Evolutionary conservation across 768 basidiomycete species (phyloP).

Genomic region (Auriculariales sp.): DNA sequence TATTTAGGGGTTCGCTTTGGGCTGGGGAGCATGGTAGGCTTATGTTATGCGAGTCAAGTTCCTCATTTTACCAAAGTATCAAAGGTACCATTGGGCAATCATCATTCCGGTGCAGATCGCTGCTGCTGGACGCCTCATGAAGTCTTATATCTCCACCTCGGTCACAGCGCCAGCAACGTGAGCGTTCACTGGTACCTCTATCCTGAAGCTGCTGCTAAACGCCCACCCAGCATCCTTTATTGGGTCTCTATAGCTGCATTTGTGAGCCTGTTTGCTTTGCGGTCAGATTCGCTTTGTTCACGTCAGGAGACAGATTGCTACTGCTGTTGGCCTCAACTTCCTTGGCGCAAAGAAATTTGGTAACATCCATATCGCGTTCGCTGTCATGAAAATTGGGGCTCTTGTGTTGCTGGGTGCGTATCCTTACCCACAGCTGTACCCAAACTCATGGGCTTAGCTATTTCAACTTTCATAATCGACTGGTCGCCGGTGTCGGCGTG

Average conservation of each 20-base stretch:
- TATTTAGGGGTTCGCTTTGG: no score
- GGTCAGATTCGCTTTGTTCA: not conserved
- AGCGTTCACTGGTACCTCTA: not conserved
- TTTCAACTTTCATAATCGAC: not conserved
- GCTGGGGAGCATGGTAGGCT: no score
- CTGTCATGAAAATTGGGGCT: conserved; percentile 16
- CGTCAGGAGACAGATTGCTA: conserved; percentile 12
- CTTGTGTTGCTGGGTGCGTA: conserved; percentile 14
- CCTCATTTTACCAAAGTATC: no score
- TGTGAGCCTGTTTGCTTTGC: not conserved
- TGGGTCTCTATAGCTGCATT: not conserved
- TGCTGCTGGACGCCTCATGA: not conserved
- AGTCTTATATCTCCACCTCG: not conserved
- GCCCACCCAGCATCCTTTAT: not conserved
- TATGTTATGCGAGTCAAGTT: no score
- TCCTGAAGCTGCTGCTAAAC: no score
- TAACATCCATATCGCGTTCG: conserved; percentile 20
- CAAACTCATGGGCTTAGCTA: not conserved
- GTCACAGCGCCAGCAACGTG: not conserved
- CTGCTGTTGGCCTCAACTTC: conserved; percentile 21
- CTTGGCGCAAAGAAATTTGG: conserved; percentile 18
- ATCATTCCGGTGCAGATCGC: not conserved
- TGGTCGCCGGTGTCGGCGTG: not conserved
- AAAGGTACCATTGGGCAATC: not conserved
- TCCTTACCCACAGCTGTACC: not conserved